Evolutionary conservation across 495 filamentous ascomycete genomes (phyloP).

Genomic region (Podospora tetraspora): DNA sequence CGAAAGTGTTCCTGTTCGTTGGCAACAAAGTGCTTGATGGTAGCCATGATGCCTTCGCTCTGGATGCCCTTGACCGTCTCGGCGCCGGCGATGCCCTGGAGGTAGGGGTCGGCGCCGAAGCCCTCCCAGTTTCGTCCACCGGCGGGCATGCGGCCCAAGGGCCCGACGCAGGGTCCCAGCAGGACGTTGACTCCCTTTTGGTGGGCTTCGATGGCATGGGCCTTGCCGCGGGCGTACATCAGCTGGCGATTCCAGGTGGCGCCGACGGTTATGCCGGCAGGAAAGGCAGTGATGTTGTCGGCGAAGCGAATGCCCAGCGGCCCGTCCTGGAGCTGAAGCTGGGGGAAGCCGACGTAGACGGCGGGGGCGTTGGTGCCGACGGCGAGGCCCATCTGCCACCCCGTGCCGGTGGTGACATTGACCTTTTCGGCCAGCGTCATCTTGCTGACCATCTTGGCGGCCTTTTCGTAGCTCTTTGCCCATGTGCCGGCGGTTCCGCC

Average conservation of each 20-base stretch:
- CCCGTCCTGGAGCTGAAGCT: constrained; percentile 85
- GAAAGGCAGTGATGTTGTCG: constrained; percentile 62
- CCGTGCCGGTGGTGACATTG: constrained; percentile 88
- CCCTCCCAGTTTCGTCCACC: constrained; percentile 75
- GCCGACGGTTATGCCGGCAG: constrained; percentile 60
- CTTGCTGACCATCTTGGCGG: constrained; percentile 64
- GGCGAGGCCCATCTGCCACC: constrained; percentile 85
- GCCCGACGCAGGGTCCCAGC: constrained; percentile 63
- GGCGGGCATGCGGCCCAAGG: constrained; percentile 64
- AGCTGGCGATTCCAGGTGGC: constrained; percentile 59
- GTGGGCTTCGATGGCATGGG: constrained; percentile 61
- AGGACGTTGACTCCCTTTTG: constrained; percentile 69
- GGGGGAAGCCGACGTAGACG: constrained; percentile 67
- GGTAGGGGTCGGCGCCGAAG: constrained; percentile 66
- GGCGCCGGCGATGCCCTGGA: constrained; percentile 62
- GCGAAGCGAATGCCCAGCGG: constrained; percentile 60
- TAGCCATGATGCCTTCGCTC: constrained; percentile 64
- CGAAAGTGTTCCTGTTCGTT: constrained; percentile 74
- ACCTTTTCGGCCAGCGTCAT: constrained; percentile 93
- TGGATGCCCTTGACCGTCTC: constrained; percentile 69
- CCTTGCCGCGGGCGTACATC: constrained; percentile 63
- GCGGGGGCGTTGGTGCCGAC: constrained; percentile 85
- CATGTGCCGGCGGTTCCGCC: constrained; percentile 72
- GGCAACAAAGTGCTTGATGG: constrained; percentile 67
- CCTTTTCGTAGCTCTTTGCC: constrained; percentile 77